phyloP scores from a whole-genome alignment of 257 asterid species.

The Vinca minor region DNA sequence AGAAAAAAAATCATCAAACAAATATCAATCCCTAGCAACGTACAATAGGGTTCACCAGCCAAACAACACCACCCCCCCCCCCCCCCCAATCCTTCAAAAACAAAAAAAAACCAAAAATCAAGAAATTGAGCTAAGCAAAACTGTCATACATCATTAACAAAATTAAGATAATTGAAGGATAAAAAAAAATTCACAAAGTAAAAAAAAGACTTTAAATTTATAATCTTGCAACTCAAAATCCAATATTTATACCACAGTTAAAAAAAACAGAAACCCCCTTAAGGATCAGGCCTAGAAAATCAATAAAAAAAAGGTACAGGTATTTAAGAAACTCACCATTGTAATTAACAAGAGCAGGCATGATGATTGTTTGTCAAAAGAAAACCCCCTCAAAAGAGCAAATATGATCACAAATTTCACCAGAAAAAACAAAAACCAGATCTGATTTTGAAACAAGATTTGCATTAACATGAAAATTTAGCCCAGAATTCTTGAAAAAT shows the following conservation, averaged over 20 bases:
- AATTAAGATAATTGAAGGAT: not conserved
- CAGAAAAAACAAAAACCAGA: constrained; percentile 48
- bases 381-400: constrained; percentile 40
- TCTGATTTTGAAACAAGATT: constrained; percentile 41
- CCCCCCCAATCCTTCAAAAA: too few relatives aligned
- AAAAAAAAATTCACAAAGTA: not conserved
- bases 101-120: not conserved
- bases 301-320: not conserved
- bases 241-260: not conserved
- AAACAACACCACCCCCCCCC: not conserved
- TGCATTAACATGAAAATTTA: constrained; percentile 43
- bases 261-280: not conserved
- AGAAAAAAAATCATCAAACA: too few relatives aligned
- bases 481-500: constrained; percentile 14
- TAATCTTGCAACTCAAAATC: too few relatives aligned
- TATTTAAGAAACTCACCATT: constrained; percentile 51
- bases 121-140: not conserved
- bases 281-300: not conserved
- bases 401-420: constrained; percentile 36
- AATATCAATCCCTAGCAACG: not conserved
- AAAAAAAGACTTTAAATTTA: too few relatives aligned
- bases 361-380: constrained; percentile 42
- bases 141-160: too few relatives aligned
- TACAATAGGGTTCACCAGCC: not conserved
- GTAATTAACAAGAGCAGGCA: constrained; percentile 91